Conservation (phyloP, 1,284 basidiomycete genomes). For the Quambalaria eucalypti region DNA sequence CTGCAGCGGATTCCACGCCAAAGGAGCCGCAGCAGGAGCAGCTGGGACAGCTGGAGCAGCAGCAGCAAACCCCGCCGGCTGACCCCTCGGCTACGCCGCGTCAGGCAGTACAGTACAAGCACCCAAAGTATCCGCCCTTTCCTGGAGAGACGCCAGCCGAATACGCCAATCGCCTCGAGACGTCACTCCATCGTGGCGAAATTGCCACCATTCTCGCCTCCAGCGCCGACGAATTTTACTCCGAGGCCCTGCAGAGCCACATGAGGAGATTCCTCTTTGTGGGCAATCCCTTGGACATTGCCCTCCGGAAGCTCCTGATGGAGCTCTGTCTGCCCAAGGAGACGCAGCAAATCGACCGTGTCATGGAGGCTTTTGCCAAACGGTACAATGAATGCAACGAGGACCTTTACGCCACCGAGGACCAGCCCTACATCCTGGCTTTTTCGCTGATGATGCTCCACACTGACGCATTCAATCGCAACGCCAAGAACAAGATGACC, state of each 20-base stretch:
- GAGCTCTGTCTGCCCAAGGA: constrained; percentile 81
- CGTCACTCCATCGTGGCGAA: constrained; percentile 16
- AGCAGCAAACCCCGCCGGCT: constrained; percentile 12
- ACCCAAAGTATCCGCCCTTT: neutral
- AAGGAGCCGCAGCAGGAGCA: too few species aligned
- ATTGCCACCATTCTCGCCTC: constrained; percentile 31
- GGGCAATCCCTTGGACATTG: constrained; percentile 78
- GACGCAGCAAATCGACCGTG: constrained; percentile 95
- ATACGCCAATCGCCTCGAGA: constrained; percentile 21
- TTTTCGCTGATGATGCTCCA: constrained; percentile 99
- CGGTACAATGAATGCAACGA: constrained; percentile 79
- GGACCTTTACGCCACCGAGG: constrained; percentile 59
- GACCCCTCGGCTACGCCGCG: constrained; percentile 9
- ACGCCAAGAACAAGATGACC: constrained; percentile 90
- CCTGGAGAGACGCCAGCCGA: constrained; percentile 17
- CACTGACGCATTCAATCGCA: constrained; percentile 94
- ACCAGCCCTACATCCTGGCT: constrained; percentile 90
- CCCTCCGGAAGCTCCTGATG: constrained; percentile 82
- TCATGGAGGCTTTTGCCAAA: constrained; percentile 86
- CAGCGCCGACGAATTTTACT: constrained; percentile 66
- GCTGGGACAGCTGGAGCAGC: too few species aligned
- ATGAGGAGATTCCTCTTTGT: constrained; percentile 72
- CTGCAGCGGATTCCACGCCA: too few species aligned
- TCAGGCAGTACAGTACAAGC: constrained; percentile 9
- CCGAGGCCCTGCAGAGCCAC: constrained; percentile 62